A percentile compares a stretch with the other conserved stretches of the same genome.
phyloP scores from a whole-genome alignment of 352 stramenopile species.

The Phytophthora idaei region DNA sequence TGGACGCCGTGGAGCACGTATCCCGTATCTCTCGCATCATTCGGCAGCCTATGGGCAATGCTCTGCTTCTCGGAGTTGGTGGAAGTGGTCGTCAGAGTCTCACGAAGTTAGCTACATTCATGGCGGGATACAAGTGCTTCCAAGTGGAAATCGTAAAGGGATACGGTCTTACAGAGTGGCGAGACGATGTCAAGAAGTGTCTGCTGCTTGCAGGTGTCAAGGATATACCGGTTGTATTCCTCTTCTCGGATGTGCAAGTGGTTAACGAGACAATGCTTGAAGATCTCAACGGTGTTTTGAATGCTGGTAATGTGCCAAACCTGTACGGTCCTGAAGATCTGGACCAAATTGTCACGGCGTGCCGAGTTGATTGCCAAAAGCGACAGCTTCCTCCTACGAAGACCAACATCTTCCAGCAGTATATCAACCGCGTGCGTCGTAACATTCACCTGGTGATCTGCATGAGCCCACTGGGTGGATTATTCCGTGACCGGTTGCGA shows the following conservation, averaged over 20 bases:
- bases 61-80: slow-evolving; percentile 91
- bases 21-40: slow-evolving; percentile 85
- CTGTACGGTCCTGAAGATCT: slow-evolving; percentile 93
- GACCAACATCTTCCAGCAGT: slow-evolving; percentile 95
- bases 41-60: slow-evolving; percentile 88
- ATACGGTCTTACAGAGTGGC: slow-evolving; percentile 93
- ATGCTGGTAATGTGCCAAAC: slow-evolving; percentile 95
- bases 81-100: slow-evolving; percentile 93
- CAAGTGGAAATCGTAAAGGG: slow-evolving; percentile 96
- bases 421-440: slow-evolving; percentile 90
- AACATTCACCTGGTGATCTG: slow-evolving; percentile 94
- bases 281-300: slow-evolving; percentile 95
- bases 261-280: slow-evolving; percentile 96
- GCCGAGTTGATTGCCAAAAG: slow-evolving; percentile 92
- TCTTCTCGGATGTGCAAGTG: slow-evolving; percentile 95
- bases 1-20: slow-evolving; percentile 88
- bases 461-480: slow-evolving; percentile 81
- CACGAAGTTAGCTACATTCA: slow-evolving; percentile 92
- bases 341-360: slow-evolving; percentile 91
- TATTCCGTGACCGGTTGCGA: slow-evolving; percentile 81
- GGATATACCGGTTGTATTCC: slow-evolving; percentile 91
- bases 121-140: slow-evolving; percentile 93
- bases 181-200: slow-evolving; percentile 93
- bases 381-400: slow-evolving; percentile 92
- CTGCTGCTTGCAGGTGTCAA: slow-evolving; percentile 91